Percentiles rank a stretch among this genome's conserved stretches.
phyloP scores from a whole-genome alignment of 148 eudicot genomes.

The Chenopodium quinoa region DNA sequence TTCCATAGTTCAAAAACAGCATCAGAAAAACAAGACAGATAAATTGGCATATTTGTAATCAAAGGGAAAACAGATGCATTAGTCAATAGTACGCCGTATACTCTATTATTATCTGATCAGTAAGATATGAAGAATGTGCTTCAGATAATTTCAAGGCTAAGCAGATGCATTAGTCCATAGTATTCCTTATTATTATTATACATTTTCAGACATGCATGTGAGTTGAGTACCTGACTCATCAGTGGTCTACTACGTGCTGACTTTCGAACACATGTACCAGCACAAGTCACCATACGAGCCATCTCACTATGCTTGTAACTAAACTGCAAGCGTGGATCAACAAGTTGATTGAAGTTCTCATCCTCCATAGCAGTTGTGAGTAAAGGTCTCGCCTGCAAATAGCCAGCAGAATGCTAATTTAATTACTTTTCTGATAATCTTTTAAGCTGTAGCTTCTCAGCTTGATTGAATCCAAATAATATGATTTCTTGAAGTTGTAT shows the following conservation, averaged over 20 bases:
- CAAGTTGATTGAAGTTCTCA: conserved; percentile 55
- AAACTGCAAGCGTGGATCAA: conserved; percentile 50
- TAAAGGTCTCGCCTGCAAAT: conserved; percentile 71
- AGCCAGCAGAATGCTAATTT: not conserved
- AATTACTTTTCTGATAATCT: not conserved
- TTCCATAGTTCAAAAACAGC: not conserved
- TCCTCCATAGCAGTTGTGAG: conserved; percentile 71
- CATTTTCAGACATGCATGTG: not conserved
- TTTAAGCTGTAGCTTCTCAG: not conserved
- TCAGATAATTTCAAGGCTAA: not conserved
- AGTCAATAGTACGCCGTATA: too few relatives aligned
- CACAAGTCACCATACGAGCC: conserved; percentile 84
- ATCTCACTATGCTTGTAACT: conserved; percentile 66
- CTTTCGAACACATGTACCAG: conserved; percentile 84
- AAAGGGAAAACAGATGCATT: too few relatives aligned
- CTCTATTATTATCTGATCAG: not conserved
- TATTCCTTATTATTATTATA: not conserved
- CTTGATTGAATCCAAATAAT: not conserved
- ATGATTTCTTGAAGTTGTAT: not conserved
- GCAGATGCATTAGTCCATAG: not conserved
- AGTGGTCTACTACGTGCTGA: conserved; percentile 69
- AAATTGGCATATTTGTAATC: too few relatives aligned
- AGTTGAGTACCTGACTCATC: conserved; percentile 72
- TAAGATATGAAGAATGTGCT: not conserved
- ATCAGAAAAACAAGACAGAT: not conserved